These are phyloP conservation scores for Heterobasidion irregulare DNA, from an alignment of 1,284 basidiomycete genomes.

Conservation along the genomic window DNA sequence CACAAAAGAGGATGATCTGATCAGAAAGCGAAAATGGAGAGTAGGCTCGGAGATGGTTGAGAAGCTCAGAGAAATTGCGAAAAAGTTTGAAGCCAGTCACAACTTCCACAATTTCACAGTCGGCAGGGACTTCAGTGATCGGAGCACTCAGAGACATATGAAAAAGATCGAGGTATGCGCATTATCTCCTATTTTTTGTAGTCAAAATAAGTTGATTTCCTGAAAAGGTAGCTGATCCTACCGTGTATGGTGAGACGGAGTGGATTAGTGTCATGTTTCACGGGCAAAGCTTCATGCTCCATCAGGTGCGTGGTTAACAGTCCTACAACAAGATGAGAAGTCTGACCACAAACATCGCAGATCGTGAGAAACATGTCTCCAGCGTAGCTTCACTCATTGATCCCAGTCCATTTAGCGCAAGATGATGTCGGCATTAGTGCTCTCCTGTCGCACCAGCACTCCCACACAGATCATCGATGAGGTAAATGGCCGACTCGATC, in stretches of 20 bases:
- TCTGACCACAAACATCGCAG: constrained; percentile 9
- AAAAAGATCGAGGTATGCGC: constrained; percentile 67
- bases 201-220: not conserved
- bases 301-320: constrained; percentile 54
- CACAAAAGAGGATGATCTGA: constrained; percentile 45
- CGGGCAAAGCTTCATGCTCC: constrained; percentile 98
- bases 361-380: constrained; percentile 16
- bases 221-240: constrained; percentile 64
- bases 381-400: no score
- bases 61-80: constrained; percentile 46
- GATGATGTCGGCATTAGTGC: constrained; percentile 89
- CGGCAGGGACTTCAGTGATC: constrained; percentile 77
- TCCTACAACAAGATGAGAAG: not conserved
- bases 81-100: constrained; percentile 73
- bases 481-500: constrained; percentile 23
- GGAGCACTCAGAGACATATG: constrained; percentile 79
- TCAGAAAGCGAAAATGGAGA: constrained; percentile 64
- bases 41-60: constrained; percentile 46
- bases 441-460: constrained; percentile 70
- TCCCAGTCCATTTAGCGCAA: constrained; percentile 60
- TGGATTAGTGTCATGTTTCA: constrained; percentile 94
- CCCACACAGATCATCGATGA: constrained; percentile 69
- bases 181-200: constrained; percentile 4
- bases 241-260: constrained; percentile 84
- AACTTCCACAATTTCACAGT: constrained; percentile 99